Evolutionary conservation across 805 yeast genomes (phyloP).

Genomic region (Phaffomyces opuntiae): DNA sequence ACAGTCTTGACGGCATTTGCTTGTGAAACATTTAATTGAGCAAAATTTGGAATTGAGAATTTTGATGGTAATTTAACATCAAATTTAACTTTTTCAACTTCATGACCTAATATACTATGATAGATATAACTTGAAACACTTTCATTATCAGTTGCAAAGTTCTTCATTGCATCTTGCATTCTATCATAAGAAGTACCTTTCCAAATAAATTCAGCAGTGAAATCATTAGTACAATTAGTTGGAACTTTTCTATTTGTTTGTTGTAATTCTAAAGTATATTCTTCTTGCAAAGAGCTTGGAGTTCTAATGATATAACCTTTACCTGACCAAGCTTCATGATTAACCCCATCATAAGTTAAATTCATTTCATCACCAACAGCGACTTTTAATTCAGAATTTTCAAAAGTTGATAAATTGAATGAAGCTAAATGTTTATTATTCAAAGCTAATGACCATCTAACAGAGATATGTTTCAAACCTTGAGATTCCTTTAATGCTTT

Average conservation of each 20-base stretch:
- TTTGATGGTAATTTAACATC: constrained; percentile 53
- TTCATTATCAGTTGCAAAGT: constrained; percentile 62
- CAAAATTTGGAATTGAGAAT: constrained; percentile 59
- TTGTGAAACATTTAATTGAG: constrained; percentile 73
- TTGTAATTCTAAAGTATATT: constrained; percentile 63
- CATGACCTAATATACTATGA: constrained; percentile 76
- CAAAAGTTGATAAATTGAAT: constrained; percentile 62
- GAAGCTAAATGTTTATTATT: constrained; percentile 62
- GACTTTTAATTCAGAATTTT: constrained; percentile 55
- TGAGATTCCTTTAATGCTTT: constrained; percentile 68
- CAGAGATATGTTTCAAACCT: constrained; percentile 63
- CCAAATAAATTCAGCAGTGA: constrained; percentile 86
- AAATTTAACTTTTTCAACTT: constrained; percentile 55
- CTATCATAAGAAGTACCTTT: constrained; percentile 76
- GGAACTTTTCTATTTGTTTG: constrained; percentile 45
- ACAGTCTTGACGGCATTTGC: constrained; percentile 67
- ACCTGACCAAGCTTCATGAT: constrained; percentile 62
- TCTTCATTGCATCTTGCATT: constrained; percentile 71
- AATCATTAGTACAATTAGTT: constrained; percentile 52
- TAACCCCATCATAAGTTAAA: constrained; percentile 52
- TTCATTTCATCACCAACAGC: constrained; percentile 83
- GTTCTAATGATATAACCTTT: constrained; percentile 64
- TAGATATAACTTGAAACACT: constrained; percentile 71
- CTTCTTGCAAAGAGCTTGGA: constrained; percentile 61
- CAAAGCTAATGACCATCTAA: constrained; percentile 66